Evolutionary conservation across 78 protist species (phyloP), one percentile per base, ranked within the genome.

Genomic region (Dictyostelium capitatum): DNA sequence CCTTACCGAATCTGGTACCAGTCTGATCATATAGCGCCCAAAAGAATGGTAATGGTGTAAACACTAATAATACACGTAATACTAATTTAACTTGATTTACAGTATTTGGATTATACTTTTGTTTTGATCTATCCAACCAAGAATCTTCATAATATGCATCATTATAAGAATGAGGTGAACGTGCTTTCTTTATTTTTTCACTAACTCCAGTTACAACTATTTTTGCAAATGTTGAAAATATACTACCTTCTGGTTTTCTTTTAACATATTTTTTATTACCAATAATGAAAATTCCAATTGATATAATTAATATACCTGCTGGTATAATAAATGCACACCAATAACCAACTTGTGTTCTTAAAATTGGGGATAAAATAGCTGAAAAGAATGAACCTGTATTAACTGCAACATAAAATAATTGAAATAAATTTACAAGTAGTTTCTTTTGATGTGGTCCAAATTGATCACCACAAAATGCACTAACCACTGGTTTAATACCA

Each of bases 401-500:
- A 69, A 97, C 95, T n/a, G 74, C 28, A 75, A 89, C 62, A 82
- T 97, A 97, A 70, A 95, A 97, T 9, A 92, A 20, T 17, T 89
- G 64, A 72, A 97, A 97, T 7, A 95, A 37, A 19, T 77, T 73
- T 48, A 30, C 47, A 30, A 97, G 46, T 37, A 87, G 17, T 20
- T 32, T 30, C 15, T 32, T 47, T 81, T 81, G 96, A 50, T 74
- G 51, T 1, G 83, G 53, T 2, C 84, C 67, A 37, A 97, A 69
- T 75, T 97, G 98, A 25, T 97, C 98, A 23, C 97, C 98, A 67
- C 95, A 90, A 30, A 97, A 91, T 43, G 95, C 56, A 7, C 94
- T 77, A 0, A 92, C 94, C 1, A 93, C 89, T 41, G 93, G 90
- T 74, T 91, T 80, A 23, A 87, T 78, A 50, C 98, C 98, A 17